Evolutionary conservation across 2,329 filamentous ascomycete genomes (phyloP).

Genomic region (Diaporthe ilicicola): DNA sequence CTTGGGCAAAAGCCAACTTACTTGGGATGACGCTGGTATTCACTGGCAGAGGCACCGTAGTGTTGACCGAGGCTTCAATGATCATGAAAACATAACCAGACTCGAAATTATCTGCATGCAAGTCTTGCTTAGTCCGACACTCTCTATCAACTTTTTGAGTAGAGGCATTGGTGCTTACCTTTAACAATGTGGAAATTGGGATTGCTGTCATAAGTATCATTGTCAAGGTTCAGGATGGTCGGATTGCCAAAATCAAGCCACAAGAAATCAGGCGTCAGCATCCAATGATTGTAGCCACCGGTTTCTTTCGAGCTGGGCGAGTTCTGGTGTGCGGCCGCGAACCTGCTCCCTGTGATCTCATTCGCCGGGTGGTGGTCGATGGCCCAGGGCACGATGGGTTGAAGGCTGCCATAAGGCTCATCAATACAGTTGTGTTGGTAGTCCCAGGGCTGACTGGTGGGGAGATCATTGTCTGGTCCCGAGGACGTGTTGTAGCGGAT

Average conservation of each 20-base stretch:
- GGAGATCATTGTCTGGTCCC: constrained; percentile 30
- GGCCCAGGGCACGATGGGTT: constrained; percentile 24
- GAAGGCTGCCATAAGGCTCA: constrained; percentile 17
- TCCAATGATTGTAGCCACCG: constrained; percentile 27
- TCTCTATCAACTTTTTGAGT: background rate
- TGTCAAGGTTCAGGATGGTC: constrained; percentile 31
- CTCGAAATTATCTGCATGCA: constrained; percentile 22
- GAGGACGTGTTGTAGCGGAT: constrained; percentile 33
- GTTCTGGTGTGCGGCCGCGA: constrained; percentile 21
- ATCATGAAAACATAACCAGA: constrained; percentile 31
- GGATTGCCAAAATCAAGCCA: constrained; percentile 33
- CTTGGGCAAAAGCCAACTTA: background rate
- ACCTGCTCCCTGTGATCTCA: constrained; percentile 24
- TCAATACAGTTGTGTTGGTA: constrained; percentile 16
- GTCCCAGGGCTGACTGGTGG: constrained; percentile 23
- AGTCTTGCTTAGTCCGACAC: background rate
- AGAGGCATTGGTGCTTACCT: background rate
- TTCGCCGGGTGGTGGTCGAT: constrained; percentile 28
- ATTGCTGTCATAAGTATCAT: constrained; percentile 26
- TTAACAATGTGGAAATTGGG: constrained; percentile 30
- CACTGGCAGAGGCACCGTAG: constrained; percentile 7
- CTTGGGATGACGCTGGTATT: background rate
- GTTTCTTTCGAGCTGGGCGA: constrained; percentile 14
- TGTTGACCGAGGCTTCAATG: constrained; percentile 25
- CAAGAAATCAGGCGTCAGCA: constrained; percentile 32